A percentile compares a stretch with the other conserved stretches of the same genome.
Conservation (phyloP, 225 moss, liverwort and hornwort genomes). For the Pleurozium schreberi region DNA sequence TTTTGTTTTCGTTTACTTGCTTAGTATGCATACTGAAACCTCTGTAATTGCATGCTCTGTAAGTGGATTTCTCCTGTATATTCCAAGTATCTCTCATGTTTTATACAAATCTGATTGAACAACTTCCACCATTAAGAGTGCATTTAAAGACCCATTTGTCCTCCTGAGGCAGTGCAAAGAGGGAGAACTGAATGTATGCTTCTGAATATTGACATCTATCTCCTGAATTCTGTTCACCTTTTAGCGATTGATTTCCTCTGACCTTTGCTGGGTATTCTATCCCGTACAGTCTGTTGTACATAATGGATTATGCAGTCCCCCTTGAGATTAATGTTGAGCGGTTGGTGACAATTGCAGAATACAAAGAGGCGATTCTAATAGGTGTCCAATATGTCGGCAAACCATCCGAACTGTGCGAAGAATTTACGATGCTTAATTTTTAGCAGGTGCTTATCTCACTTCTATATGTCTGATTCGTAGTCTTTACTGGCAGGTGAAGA, state of each 20-base stretch:
- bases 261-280: background rate
- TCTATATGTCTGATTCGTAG: background rate
- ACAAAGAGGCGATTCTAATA: conserved; percentile 35
- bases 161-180: background rate
- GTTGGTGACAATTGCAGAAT: conserved; percentile 41
- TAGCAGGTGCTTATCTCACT: background rate
- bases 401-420: conserved; percentile 51
- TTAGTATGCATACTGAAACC: background rate
- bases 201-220: background rate
- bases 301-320: background rate
- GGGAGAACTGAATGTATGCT: background rate
- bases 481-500: background rate
- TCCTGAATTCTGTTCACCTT: background rate
- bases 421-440: conserved; percentile 54
- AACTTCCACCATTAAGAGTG: background rate
- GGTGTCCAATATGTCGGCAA: conserved; percentile 83
- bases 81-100: background rate
- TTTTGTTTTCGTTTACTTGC: background rate
- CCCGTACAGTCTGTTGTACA: background rate
- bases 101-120: background rate
- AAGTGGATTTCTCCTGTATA: background rate
- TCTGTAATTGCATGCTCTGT: background rate
- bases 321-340: background rate
- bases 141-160: background rate
- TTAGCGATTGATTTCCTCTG: background rate